Evolutionary conservation across 768 basidiomycete species (phyloP).

Genomic region (Tricholoma sp.): DNA sequence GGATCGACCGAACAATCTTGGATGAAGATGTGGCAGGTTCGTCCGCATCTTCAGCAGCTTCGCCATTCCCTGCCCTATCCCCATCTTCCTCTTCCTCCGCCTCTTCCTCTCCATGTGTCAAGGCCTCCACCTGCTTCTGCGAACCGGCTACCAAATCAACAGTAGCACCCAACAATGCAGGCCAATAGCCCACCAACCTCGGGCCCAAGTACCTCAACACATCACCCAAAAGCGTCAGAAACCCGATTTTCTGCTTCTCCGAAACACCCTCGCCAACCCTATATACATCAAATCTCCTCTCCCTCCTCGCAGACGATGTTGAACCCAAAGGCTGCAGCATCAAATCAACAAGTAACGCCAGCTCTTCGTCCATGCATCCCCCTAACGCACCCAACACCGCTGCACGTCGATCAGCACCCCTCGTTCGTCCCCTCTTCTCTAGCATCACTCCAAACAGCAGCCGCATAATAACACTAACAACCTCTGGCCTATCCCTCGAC

Average conservation of each 20-base stretch:
- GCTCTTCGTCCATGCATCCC: slow-evolving; percentile 67
- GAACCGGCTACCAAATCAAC: slow-evolving; percentile 63
- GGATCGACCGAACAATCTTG: slow-evolving; percentile 54
- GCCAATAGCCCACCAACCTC: slow-evolving; percentile 66
- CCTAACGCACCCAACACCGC: slow-evolving; percentile 72
- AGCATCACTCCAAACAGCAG: slow-evolving; percentile 87
- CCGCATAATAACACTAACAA: slow-evolving; percentile 68
- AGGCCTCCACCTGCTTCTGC: slow-evolving; percentile 47
- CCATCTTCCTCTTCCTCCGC: slow-evolving; percentile 29
- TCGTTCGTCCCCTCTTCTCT: slow-evolving; percentile 65
- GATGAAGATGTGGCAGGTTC: slow-evolving; percentile 22
- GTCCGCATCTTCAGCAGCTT: slow-evolving; percentile 29
- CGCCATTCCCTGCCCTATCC: slow-evolving; percentile 21
- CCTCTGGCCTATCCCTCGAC: slow-evolving; percentile 51
- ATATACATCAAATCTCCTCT: slow-evolving; percentile 22
- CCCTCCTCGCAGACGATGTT: slow-evolving; percentile 21
- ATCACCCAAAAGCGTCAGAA: slow-evolving; percentile 79
- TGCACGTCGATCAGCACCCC: slow-evolving; percentile 63
- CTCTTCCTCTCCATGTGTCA: slow-evolving; percentile 21
- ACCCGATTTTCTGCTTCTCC: slow-evolving; percentile 76
- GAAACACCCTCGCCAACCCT: slow-evolving; percentile 27
- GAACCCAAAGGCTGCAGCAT: slow-evolving; percentile 75
- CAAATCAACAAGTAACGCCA: slow-evolving; percentile 73
- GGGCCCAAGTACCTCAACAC: slow-evolving; percentile 80
- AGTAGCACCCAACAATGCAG: slow-evolving; percentile 62